Conservation (phyloP, 116 monocot genomes). For the Dioscorea cayenensis region DNA sequence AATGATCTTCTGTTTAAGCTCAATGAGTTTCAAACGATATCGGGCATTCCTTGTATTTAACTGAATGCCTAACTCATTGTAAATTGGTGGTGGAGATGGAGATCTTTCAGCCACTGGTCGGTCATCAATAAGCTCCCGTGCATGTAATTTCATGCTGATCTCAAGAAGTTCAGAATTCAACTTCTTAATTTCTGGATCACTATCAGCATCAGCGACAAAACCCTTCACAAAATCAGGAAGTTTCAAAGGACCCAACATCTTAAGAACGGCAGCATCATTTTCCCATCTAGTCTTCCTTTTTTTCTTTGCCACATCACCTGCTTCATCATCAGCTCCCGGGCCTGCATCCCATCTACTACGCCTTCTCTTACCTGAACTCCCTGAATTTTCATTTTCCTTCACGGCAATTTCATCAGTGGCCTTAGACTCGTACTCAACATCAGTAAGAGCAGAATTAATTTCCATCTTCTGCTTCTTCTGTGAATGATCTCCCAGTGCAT, state of each 20-base stretch:
- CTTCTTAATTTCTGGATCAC: slow-evolving; percentile 24
- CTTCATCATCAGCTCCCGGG: slow-evolving; percentile 2
- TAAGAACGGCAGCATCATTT: slow-evolving; percentile 23
- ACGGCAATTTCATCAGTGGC: slow-evolving; percentile 5
- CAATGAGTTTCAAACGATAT: slow-evolving; percentile 18
- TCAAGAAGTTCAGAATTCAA: slow-evolving; percentile 38
- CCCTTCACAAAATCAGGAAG: slow-evolving; percentile 30
- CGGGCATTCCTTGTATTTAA: slow-evolving; percentile 20
- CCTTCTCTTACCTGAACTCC: slow-evolving; percentile 34
- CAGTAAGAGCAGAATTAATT: background rate
- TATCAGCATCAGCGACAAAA: background rate
- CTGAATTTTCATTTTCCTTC: slow-evolving; percentile 16
- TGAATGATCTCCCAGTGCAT: background rate
- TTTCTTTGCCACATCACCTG: slow-evolving; percentile 6
- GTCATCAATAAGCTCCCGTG: slow-evolving; percentile 15
- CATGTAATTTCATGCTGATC: slow-evolving; percentile 26
- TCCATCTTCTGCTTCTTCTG: background rate
- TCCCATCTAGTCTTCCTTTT: slow-evolving; percentile 40
- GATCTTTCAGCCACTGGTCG: slow-evolving; percentile 20
- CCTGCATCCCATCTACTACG: slow-evolving; percentile 31
- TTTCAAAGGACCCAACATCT: slow-evolving; percentile 35
- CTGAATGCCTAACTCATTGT: slow-evolving; percentile 24
- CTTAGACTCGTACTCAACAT: no score
- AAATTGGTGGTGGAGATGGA: slow-evolving; percentile 28
- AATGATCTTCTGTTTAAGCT: slow-evolving; percentile 36